Percentiles rank a stretch among this genome's conserved stretches.
Evolutionary conservation across 2,329 filamentous ascomycete species (phyloP).

Genomic region (Colletotrichum higginsianum): DNA sequence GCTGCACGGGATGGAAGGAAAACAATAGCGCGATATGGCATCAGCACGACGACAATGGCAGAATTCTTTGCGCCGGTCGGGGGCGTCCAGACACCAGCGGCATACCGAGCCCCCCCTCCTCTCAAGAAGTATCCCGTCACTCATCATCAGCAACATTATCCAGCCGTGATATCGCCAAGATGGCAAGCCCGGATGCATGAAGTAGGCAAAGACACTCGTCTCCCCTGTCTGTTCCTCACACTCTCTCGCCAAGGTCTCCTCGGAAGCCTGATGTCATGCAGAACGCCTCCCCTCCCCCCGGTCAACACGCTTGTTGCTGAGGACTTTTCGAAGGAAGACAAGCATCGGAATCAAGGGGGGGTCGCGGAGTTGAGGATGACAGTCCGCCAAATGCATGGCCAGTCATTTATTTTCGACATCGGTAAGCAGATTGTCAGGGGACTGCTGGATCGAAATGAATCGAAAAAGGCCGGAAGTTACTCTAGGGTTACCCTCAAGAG

Average conservation of each 20-base stretch:
- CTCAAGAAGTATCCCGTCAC: background rate
- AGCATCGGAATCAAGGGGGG: background rate
- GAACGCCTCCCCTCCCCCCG: conserved; percentile 13
- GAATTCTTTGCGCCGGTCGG: conserved; percentile 31
- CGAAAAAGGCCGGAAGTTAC: conserved; percentile 25
- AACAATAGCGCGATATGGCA: conserved; percentile 40
- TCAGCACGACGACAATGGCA: conserved; percentile 38
- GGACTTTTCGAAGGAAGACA: conserved; percentile 15
- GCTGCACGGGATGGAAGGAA: conserved; percentile 26
- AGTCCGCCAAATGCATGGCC: conserved; percentile 20
- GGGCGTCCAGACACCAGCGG: conserved; percentile 13
- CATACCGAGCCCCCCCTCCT: background rate
- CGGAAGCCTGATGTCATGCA: conserved; percentile 40
- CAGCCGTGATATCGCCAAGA: conserved; percentile 33
- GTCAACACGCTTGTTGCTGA: conserved; percentile 15
- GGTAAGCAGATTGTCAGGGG: conserved; percentile 31
- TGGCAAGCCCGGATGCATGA: conserved; percentile 42
- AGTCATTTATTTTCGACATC: conserved; percentile 20
- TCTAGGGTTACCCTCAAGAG: conserved; percentile 26
- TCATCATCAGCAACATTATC: conserved; percentile 27
- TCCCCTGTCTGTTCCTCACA: conserved; percentile 33
- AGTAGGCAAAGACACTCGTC: conserved; percentile 40
- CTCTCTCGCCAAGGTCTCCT: conserved; percentile 31
- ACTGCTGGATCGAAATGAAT: conserved; percentile 38
- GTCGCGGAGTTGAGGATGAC: conserved; percentile 28